These are phyloP conservation scores for Pseudogymnoascus verrucosus DNA, from an alignment of 2,329 filamentous ascomycete species.

Conservation along the genomic window DNA sequence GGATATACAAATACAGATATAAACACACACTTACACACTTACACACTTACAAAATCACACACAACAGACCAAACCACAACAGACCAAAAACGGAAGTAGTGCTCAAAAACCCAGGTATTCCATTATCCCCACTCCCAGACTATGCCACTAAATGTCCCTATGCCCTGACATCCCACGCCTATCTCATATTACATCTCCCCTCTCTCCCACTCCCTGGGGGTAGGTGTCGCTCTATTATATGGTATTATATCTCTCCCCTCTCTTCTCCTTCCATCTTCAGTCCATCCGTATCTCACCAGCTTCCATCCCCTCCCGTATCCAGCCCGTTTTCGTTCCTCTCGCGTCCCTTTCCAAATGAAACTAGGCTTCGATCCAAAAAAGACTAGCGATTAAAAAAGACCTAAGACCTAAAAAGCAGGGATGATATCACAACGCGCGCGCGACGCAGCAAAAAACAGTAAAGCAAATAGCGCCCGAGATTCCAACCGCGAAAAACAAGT, in stretches of 20 bases:
- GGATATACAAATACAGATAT: no score
- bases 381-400: not conserved
- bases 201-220: no score
- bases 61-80: no score
- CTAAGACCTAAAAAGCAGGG: no score
- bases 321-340: not conserved
- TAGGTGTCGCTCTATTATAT: not conserved
- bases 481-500: not conserved
- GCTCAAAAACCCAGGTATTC: not conserved
- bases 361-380: no score
- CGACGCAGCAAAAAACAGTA: not conserved
- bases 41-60: no score
- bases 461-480: not conserved
- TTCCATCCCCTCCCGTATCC: not conserved
- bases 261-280: not conserved
- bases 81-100: no score
- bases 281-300: not conserved
- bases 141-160: not conserved
- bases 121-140: not conserved
- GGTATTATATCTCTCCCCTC: not conserved
- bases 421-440: not conserved
- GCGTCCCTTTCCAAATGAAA: no score
- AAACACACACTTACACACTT: no score
- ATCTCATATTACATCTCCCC: no score
- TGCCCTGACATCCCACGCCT: not conserved